phyloP scores from a whole-genome alignment of 2,329 filamentous ascomycete genomes.

The Zasmidium angulare region DNA sequence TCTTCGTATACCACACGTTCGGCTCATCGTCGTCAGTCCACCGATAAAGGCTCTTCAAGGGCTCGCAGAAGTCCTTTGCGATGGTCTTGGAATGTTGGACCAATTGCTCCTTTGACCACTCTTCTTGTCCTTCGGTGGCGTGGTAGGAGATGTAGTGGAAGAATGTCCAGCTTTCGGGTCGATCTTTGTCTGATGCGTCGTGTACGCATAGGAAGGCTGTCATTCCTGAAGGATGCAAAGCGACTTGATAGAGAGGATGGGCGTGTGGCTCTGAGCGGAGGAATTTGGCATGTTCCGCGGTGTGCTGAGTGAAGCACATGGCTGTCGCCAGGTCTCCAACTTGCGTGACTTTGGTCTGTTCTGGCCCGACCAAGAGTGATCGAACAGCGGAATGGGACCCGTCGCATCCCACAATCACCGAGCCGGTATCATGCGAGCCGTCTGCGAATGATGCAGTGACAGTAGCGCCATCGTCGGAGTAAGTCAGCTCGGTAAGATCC shows the following conservation, averaged over 20 bases:
- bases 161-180: slow-evolving; percentile 14
- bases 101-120: slow-evolving; percentile 8
- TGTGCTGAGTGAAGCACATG: slow-evolving; percentile 18
- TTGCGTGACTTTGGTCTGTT: slow-evolving; percentile 1
- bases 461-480: slow-evolving; percentile 9
- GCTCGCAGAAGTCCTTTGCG: slow-evolving; percentile 10
- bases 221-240: slow-evolving; percentile 12
- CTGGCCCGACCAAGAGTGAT: slow-evolving; percentile 12
- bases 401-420: slow-evolving; percentile 25
- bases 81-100: slow-evolving; percentile 4
- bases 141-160: slow-evolving; percentile 14
- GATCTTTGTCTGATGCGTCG: slow-evolving; percentile 6
- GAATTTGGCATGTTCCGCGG: slow-evolving; percentile 11
- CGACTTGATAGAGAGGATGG: slow-evolving; percentile 15
- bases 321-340: slow-evolving; percentile 17
- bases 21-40: slow-evolving; percentile 6
- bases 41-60: slow-evolving; percentile 8
- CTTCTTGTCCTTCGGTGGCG: slow-evolving; percentile 9
- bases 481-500: slow-evolving; percentile 7
- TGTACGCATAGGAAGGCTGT: slow-evolving; percentile 10
- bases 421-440: slow-evolving; percentile 16
- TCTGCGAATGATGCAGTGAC: slow-evolving; percentile 22
- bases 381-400: slow-evolving; percentile 25
- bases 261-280: slow-evolving; percentile 9
- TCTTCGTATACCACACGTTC: slow-evolving; percentile 3